These are phyloP conservation scores for Lathyrus aphaca DNA, from an alignment of 306 rosid genomes.

Conservation along the genomic window DNA sequence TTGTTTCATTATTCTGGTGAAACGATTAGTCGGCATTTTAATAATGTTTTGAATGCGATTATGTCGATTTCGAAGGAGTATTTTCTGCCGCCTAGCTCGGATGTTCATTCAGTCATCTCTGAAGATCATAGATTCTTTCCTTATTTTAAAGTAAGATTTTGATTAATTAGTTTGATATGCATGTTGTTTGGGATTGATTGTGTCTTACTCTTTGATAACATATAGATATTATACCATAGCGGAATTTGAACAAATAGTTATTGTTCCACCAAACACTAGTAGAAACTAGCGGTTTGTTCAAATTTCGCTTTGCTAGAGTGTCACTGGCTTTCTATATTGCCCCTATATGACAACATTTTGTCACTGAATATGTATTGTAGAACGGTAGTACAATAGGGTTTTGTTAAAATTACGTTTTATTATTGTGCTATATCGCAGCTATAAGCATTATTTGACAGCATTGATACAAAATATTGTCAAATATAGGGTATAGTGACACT, in stretches of 20 bases:
- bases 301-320: background rate
- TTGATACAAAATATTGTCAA: background rate
- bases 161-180: conserved; percentile 12
- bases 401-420: background rate
- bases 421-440: background rate
- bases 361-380: no score
- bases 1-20: conserved; percentile 87
- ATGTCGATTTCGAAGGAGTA: conserved; percentile 78
- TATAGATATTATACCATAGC: background rate
- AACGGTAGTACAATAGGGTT: background rate
- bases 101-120: conserved; percentile 57
- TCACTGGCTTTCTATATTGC: background rate
- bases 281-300: background rate
- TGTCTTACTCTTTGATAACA: conserved; percentile 8
- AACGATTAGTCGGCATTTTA: conserved; percentile 91
- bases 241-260: background rate
- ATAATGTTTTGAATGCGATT: conserved; percentile 81
- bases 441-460: background rate
- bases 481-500: background rate
- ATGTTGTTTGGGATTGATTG: conserved; percentile 26
- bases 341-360: background rate
- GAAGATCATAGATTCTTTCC: conserved; percentile 82
- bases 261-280: no score
- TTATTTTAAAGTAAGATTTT: conserved; percentile 70
- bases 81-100: conserved; percentile 67